Percentiles rank a stretch among this genome's conserved stretches.
Evolutionary conservation across 1,139 yeast genomes (phyloP).

Genomic region (Candida sanyaensis): DNA sequence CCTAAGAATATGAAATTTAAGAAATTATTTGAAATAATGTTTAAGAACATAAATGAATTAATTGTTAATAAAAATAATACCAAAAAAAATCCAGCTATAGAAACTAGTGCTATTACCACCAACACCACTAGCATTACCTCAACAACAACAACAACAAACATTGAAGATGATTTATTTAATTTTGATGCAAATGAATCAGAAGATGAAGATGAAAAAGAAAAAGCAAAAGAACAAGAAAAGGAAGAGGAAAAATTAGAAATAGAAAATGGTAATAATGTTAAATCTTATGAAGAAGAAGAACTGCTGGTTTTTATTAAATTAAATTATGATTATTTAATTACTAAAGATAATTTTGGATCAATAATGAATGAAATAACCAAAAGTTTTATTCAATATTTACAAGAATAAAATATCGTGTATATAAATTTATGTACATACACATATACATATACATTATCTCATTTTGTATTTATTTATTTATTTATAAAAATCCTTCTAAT

Average conservation of each 20-base stretch:
- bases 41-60: conserved; percentile 33
- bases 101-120: too few species aligned
- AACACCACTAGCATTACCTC: conserved; percentile 6
- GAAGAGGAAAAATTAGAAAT: not conserved
- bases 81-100: conserved; percentile 11
- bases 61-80: conserved; percentile 14
- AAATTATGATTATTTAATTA: conserved; percentile 44
- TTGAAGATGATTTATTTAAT: conserved; percentile 11
- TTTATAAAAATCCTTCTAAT: conserved; percentile 68
- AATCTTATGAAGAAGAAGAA: not conserved
- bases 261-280: not conserved
- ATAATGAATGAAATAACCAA: conserved; percentile 26
- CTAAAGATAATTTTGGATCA: conserved; percentile 19
- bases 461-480: not conserved
- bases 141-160: not conserved
- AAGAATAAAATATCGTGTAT: conserved; percentile 3
- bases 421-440: too few species aligned
- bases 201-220: not conserved
- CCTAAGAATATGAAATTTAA: conserved; percentile 42
- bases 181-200: conserved; percentile 2
- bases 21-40: conserved; percentile 41
- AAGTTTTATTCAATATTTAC: conserved; percentile 20
- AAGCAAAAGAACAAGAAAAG: not conserved
- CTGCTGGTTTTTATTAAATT: conserved; percentile 27
- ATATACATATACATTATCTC: not conserved